Conservation (phyloP, 805 yeast genomes). For the Candida tammaniensis region DNA sequence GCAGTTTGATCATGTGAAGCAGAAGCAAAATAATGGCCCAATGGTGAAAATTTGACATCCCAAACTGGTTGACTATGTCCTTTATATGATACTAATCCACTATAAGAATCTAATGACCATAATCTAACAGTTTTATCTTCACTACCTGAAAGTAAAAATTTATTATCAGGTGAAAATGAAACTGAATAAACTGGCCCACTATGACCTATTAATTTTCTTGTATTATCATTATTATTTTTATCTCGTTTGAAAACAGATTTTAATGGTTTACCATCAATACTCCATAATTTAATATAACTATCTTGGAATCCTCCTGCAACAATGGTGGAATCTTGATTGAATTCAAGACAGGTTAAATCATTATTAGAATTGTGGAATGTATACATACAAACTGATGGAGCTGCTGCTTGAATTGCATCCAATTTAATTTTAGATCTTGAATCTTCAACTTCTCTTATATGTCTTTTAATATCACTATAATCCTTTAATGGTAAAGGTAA, state of each 20-base stretch:
- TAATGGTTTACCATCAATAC: slow-evolving; percentile 85
- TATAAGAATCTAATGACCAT: slow-evolving; percentile 91
- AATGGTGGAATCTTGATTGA: slow-evolving; percentile 81
- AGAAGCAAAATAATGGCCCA: slow-evolving; percentile 97
- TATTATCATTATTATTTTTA: slow-evolving; percentile 42
- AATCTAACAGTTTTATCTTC: slow-evolving; percentile 90
- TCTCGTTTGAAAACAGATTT: slow-evolving; percentile 58
- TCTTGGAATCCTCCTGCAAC: slow-evolving; percentile 96
- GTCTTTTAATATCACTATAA: slow-evolving; percentile 73
- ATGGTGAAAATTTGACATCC: slow-evolving; percentile 94
- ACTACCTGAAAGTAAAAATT: slow-evolving; percentile 74
- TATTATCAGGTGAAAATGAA: slow-evolving; percentile 87
- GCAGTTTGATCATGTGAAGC: slow-evolving; percentile 98
- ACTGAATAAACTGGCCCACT: slow-evolving; percentile 91
- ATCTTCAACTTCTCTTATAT: slow-evolving; percentile 76
- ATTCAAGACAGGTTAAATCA: slow-evolving; percentile 80
- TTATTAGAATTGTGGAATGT: slow-evolving; percentile 94
- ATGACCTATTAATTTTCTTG: slow-evolving; percentile 79
- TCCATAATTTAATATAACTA: slow-evolving; percentile 87
- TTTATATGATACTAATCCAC: slow-evolving; percentile 87
- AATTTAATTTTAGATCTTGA: slow-evolving; percentile 71
- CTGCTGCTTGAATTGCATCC: slow-evolving; percentile 62
- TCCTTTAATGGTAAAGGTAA: slow-evolving; percentile 87
- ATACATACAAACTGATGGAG: slow-evolving; percentile 97
- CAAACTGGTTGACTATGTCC: slow-evolving; percentile 97